Evolutionary conservation across 306 rosid genomes (phyloP).

Genomic region (Vigna unguiculata): DNA sequence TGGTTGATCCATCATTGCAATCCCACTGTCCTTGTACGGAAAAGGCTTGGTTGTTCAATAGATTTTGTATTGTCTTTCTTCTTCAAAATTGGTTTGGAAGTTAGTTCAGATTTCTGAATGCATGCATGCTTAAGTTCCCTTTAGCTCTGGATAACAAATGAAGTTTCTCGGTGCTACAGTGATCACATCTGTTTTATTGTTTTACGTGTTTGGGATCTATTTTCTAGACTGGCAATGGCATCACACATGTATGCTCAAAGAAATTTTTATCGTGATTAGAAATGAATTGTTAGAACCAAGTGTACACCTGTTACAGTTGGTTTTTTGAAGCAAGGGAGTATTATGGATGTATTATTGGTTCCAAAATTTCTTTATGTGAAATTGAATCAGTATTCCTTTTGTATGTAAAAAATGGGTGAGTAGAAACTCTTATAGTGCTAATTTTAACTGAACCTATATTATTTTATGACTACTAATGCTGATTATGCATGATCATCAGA

Average conservation of each 20-base stretch:
- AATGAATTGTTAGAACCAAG: constrained; percentile 25
- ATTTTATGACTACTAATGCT: constrained; percentile 13
- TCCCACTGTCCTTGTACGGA: neutral
- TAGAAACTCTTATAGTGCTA: constrained; percentile 27
- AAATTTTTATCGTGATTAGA: neutral
- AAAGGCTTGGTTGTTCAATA: neutral
- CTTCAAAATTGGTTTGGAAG: neutral
- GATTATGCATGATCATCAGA: constrained; percentile 22
- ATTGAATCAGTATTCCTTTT: neutral
- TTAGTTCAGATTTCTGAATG: constrained; percentile 15
- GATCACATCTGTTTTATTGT: neutral
- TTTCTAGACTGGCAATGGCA: neutral
- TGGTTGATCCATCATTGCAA: neutral
- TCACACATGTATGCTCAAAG: neutral
- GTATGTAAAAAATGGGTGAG: neutral
- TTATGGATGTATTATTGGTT: constrained; percentile 19
- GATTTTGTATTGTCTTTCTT: constrained; percentile 6
- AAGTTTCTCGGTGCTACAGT: neutral
- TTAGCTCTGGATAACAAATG: neutral
- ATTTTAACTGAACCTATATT: constrained; percentile 2
- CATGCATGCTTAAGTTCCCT: neutral
- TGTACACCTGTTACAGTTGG: neutral
- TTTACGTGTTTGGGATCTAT: neutral
- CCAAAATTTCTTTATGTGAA: constrained; percentile 5
- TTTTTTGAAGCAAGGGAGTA: constrained; percentile 21